Base-by-base conservation (phyloP, 495 filamentous ascomycete genomes). In the Evansstolkia leycettana region DNA sequence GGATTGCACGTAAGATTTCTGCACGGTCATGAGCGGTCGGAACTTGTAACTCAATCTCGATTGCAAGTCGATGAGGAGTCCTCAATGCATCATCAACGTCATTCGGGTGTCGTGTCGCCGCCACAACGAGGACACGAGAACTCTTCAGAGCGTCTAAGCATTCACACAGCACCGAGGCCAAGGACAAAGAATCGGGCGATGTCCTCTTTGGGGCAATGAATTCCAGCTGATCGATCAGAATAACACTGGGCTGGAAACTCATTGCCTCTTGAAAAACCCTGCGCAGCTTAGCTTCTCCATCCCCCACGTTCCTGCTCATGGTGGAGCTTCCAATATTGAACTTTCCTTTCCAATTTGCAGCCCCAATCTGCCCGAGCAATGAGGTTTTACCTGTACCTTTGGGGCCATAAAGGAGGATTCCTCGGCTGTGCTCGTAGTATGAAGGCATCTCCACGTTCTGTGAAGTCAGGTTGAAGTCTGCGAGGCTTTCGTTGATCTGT, bases 211-310 rank as follows among this genome's bases (percentile, higher is more conserved):
- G 73, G 31, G 84, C 80, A 17, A 94, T 58, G 34, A 65, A 66
- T 33, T 94, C 82, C 18, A 95, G 56, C 38, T 85, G 69, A 51
- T 95, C 87, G 26, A 95, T 79, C 10, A 93, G 60, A 19, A 98
- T 69, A 4, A 90, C 70, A 43, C 84, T 85, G 1, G 90, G 87
- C 51, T 87, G 78, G 39, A 69, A 65, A 5, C 68, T 65, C 31
- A 62, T 58, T 7, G 90, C 89, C 38, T 80, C 74, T 27, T 74
- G 69, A 52, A 98, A 94, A 0, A 70, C 54, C 35, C 75, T 73
- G 32, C 76, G 67, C 20, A 94, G 60, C n/a, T 70, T 65, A 14
- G 70, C 46, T 32, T 69, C 60, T 19, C 55, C 50, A 39, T 69
- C 55, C 8, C 51, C 57, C 3, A 47, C 42, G 45, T 60, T 65